Conservation (phyloP, 2,329 filamentous ascomycete species). For the Fusarium euwallaceae region DNA sequence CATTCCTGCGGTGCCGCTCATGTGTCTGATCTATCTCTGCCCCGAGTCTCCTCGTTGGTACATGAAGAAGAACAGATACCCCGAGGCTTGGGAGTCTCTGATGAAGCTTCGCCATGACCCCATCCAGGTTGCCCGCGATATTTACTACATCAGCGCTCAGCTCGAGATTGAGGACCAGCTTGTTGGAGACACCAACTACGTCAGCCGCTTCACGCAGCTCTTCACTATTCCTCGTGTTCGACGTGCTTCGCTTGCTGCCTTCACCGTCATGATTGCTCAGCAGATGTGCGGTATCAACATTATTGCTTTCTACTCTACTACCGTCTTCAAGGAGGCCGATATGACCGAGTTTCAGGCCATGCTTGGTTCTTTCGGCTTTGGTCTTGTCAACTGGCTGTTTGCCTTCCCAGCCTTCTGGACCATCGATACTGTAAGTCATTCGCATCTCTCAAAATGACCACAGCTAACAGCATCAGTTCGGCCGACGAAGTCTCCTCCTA, state of each 20-base stretch:
- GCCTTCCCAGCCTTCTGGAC: slow-evolving; percentile 76
- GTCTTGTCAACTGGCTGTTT: slow-evolving; percentile 73
- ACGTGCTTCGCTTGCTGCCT: slow-evolving; percentile 80
- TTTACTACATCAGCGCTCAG: slow-evolving; percentile 66
- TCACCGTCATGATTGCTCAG: slow-evolving; percentile 84
- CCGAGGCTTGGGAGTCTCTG: slow-evolving; percentile 70
- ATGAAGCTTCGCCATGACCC: slow-evolving; percentile 63
- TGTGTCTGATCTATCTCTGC: slow-evolving; percentile 70
- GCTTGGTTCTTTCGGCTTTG: slow-evolving; percentile 62
- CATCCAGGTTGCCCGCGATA: slow-evolving; percentile 70
- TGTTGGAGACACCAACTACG: slow-evolving; percentile 55
- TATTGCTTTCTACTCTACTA: slow-evolving; percentile 80
- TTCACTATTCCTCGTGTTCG: slow-evolving; percentile 78
- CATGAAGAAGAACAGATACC: slow-evolving; percentile 74
- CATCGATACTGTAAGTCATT: slow-evolving; percentile 65
- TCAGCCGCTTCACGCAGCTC: slow-evolving; percentile 68
- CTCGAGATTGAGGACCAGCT: slow-evolving; percentile 57
- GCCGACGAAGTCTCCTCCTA: slow-evolving; percentile 71
- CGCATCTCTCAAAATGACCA: too few species aligned
- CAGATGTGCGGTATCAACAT: slow-evolving; percentile 79
- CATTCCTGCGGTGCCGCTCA: slow-evolving; percentile 66
- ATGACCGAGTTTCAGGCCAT: slow-evolving; percentile 66
- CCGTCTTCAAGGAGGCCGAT: slow-evolving; percentile 70
- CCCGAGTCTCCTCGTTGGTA: slow-evolving; percentile 75
- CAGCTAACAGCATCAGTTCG: slow-evolving; percentile 56